Base-by-base conservation (phyloP, 495 filamentous ascomycete genomes). In the Aspergillus haitiensis region DNA sequence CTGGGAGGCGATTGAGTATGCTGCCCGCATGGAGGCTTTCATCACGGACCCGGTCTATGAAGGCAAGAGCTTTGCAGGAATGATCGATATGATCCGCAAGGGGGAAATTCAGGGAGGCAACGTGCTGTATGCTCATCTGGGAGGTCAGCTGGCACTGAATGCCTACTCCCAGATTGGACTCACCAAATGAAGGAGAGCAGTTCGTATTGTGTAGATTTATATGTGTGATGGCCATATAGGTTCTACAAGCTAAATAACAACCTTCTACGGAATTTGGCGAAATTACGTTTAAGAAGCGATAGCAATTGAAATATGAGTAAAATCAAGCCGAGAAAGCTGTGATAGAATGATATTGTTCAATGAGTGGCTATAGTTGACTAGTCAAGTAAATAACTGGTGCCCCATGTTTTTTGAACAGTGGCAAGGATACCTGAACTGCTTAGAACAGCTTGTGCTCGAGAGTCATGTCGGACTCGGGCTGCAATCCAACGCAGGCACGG, bases 381-480 rank as follows among this genome's bases (percentile, higher is more conserved):
- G 27, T n/a, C 18, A 34, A 10, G 9, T 10, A 15, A 33, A 40
- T 3, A 10, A 33, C 2, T 18, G 13, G n/a, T 10, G 49, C 10
- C n/a, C 11, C 16, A 40, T 11, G 13, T 15, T 13, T 37, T 21
- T 10, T 10, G 7, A 16, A 27, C 7, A 27, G 10, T 45, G n/a
- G n/a, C 18, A 51, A 46, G 1, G 7, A 48, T 32, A 27, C 3
- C 21, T 3, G 3, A 11, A n/a, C 6, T 36, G 12, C 21, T 65
- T 81, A 86, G 75, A 97, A 93, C 58, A 98, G 83, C 87, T 98
- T 99, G 81, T 99, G 94, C 84, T 99, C 94, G 42, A 99, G 84
- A 51, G 93, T 97, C 95, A 99, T 98, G 74, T 99, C 94, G 51
- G 88, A 94, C 84, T 99, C 94, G 21, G 95, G 94, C 84, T 96